These are phyloP conservation scores for Phaffia rhodozyma DNA, from an alignment of 1,284 basidiomycete genomes.

Conservation along the genomic window DNA sequence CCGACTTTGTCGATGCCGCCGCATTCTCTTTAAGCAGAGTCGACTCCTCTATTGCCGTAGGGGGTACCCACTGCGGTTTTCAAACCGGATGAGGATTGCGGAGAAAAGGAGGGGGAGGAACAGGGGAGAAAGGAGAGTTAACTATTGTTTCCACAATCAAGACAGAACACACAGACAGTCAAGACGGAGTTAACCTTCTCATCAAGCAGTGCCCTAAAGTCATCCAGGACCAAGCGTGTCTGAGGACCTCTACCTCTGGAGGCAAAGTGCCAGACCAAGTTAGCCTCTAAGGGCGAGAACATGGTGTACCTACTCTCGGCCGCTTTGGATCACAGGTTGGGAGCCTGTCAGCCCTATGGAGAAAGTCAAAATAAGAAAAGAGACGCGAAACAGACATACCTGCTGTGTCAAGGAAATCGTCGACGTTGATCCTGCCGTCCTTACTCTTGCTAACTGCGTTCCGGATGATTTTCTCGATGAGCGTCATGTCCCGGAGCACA, in stretches of 20 bases:
- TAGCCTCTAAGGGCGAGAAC: constrained; percentile 82
- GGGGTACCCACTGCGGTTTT: constrained; percentile 51
- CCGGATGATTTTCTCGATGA: constrained; percentile 57
- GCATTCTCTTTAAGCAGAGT: not conserved
- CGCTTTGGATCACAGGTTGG: not conserved
- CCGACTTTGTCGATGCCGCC: not conserved
- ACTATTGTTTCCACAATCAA: not conserved
- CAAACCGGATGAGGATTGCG: not conserved
- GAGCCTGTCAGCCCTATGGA: not conserved
- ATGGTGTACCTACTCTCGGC: constrained; percentile 49
- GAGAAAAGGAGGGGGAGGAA: too few relatives aligned
- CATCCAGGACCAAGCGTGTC: constrained; percentile 58
- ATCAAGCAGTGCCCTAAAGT: constrained; percentile 82
- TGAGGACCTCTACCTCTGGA: constrained; percentile 56
- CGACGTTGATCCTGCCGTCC: constrained; percentile 64
- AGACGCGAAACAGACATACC: constrained; percentile 10
- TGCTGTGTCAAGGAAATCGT: constrained; percentile 41
- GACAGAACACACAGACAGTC: not conserved
- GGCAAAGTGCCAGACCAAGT: constrained; percentile 91
- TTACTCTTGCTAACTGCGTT: constrained; percentile 65
- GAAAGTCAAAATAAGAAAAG: not conserved
- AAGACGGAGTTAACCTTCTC: constrained; percentile 27
- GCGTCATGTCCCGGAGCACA: constrained; percentile 88
- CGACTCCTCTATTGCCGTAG: constrained; percentile 40
- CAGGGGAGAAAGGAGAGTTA: not conserved